A percentile compares a stretch with the other conserved stretches of the same genome.
Evolutionary conservation across 2,329 filamentous ascomycete genomes (phyloP).

Genomic region (Xylariales sp.): DNA sequence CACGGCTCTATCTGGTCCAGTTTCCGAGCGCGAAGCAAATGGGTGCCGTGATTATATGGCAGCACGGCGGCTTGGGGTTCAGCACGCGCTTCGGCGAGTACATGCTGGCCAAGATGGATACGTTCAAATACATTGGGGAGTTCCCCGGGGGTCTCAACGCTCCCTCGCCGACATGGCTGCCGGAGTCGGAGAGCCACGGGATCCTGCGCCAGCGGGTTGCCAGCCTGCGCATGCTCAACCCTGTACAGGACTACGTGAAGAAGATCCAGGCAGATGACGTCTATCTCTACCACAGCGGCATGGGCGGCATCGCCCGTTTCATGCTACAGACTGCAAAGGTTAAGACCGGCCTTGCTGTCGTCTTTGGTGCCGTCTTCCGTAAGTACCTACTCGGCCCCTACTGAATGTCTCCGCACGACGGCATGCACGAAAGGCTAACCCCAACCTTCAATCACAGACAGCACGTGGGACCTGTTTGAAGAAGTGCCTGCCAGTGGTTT

Average conservation of each 20-base stretch:
- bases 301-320: slow-evolving; percentile 44
- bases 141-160: slow-evolving; percentile 16
- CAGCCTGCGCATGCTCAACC: slow-evolving; percentile 35
- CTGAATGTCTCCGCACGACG: no score
- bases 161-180: slow-evolving; percentile 33
- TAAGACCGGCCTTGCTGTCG: slow-evolving; percentile 29
- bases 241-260: slow-evolving; percentile 22
- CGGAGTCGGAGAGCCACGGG: slow-evolving; percentile 31
- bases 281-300: slow-evolving; percentile 50
- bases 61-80: slow-evolving; percentile 40
- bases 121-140: slow-evolving; percentile 26
- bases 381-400: no score
- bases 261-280: slow-evolving; percentile 35
- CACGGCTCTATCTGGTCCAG: slow-evolving; percentile 39
- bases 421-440: no score
- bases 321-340: slow-evolving; percentile 32
- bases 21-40: slow-evolving; percentile 30
- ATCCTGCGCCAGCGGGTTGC: slow-evolving; percentile 35
- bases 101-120: slow-evolving; percentile 32
- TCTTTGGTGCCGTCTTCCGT: slow-evolving; percentile 47
- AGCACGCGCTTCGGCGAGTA: slow-evolving; percentile 39
- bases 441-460: no score
- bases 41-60: slow-evolving; percentile 39
- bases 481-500: slow-evolving; percentile 36
- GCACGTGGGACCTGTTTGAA: slow-evolving; percentile 42